Evolutionary conservation across 768 basidiomycete species (phyloP).

Genomic region (Hemileccinum impolitum): DNA sequence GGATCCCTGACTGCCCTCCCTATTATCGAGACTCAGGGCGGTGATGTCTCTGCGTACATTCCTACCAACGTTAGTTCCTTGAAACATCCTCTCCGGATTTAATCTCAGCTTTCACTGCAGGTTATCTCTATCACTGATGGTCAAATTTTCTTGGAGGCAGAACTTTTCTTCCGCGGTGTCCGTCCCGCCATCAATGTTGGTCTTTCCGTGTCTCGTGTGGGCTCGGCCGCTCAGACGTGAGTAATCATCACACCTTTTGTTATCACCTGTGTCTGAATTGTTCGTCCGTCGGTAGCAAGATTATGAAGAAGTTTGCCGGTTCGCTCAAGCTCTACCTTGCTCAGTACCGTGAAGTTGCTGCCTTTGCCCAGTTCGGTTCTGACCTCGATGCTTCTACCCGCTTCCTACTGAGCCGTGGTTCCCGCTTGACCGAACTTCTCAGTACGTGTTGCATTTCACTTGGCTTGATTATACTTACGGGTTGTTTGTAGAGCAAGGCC

Average conservation of each 20-base stretch:
- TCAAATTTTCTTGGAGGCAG: slow-evolving; percentile 99
- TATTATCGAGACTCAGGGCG: slow-evolving; percentile 99
- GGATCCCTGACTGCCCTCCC: slow-evolving; percentile 98
- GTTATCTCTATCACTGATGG: slow-evolving; percentile 99
- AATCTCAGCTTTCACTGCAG: slow-evolving; percentile 37
- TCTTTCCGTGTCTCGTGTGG: slow-evolving; percentile 99
- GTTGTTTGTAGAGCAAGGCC: slow-evolving; percentile 78
- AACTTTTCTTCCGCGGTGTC: slow-evolving; percentile 99
- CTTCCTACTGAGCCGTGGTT: slow-evolving; percentile 96
- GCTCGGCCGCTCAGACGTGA: slow-evolving; percentile 99
- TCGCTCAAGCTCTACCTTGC: slow-evolving; percentile 99
- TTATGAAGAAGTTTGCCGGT: slow-evolving; percentile 99
- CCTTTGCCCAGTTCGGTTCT: slow-evolving; percentile 99
- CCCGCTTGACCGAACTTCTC: slow-evolving; percentile 94
- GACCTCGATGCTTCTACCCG: slow-evolving; percentile 99
- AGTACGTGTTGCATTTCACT: slow-evolving; percentile 44
- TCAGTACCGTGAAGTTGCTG: slow-evolving; percentile 99
- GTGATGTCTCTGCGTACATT: slow-evolving; percentile 99
- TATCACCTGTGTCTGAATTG: not conserved
- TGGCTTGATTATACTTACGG: slow-evolving; percentile 8
- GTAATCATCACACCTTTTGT: slow-evolving; percentile 24
- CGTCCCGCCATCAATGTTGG: slow-evolving; percentile 99
- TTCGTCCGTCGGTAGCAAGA: slow-evolving; percentile 55
- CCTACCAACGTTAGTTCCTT: slow-evolving; percentile 70
- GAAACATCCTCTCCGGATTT: not conserved